These are phyloP conservation scores for Pyropia yezoensis DNA, from an alignment of 23 red algal species.

Conservation along the genomic window DNA sequence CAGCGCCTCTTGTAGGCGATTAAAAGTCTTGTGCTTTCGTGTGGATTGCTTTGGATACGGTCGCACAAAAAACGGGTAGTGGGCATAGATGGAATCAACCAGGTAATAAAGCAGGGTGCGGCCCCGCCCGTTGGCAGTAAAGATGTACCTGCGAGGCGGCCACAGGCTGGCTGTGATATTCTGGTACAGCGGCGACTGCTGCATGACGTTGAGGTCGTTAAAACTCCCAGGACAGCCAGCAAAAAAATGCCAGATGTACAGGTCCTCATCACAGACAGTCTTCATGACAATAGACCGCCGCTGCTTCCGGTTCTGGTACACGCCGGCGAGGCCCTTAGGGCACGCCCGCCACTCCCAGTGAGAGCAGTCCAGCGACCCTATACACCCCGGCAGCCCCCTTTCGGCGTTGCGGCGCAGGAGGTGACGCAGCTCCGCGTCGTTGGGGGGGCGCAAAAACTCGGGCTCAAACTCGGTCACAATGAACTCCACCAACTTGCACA, in stretches of 20 bases:
- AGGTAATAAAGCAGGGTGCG: background rate
- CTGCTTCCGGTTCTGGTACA: conserved; percentile 14
- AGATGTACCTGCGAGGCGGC: background rate
- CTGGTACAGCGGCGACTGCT: conserved; percentile 1
- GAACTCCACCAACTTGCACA: conserved; percentile 2
- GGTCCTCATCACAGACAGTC: conserved; percentile 15
- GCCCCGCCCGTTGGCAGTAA: background rate
- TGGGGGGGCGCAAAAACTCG: conserved; percentile 10
- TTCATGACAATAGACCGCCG: conserved; percentile 12
- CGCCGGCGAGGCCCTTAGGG: conserved; percentile 5
- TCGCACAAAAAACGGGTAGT: background rate
- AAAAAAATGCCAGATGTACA: conserved; percentile 34
- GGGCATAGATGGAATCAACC: conserved; percentile 4
- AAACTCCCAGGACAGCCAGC: conserved; percentile 6
- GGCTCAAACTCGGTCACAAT: conserved; percentile 11
- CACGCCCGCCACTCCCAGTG: conserved; percentile 24
- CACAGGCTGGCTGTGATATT: background rate
- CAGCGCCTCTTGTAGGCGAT: background rate
- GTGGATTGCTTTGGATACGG: background rate
- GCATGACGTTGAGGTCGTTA: conserved; percentile 20
- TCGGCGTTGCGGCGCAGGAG: conserved; percentile 7
- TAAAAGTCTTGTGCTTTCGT: background rate
- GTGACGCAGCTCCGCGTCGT: background rate
- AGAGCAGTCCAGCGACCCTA: conserved; percentile 20
- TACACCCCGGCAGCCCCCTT: conserved; percentile 16